phyloP scores from a whole-genome alignment of 306 rosid species.

The Argentina anserina region DNA sequence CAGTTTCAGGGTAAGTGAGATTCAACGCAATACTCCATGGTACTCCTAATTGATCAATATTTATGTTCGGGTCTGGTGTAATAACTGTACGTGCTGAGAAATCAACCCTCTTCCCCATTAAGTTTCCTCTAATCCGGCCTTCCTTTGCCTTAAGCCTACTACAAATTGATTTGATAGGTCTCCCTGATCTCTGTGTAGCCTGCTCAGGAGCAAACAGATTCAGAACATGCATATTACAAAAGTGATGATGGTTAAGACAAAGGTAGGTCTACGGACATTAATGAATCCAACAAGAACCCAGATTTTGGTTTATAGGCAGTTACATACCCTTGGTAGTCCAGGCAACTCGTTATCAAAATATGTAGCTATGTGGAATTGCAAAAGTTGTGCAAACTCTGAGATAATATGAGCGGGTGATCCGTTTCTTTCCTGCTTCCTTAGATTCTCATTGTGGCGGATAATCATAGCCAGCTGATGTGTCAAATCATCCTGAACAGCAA shows the following conservation, averaged over 20 bases:
- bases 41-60: conserved; percentile 90
- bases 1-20: conserved; percentile 97
- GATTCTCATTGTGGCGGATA: conserved; percentile 89
- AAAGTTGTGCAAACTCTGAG: conserved; percentile 91
- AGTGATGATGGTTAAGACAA: not conserved
- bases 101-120: conserved; percentile 98
- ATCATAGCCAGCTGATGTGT: conserved; percentile 99
- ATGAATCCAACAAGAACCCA: not conserved
- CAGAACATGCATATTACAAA: conserved; percentile 4
- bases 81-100: conserved; percentile 98
- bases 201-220: conserved; percentile 21
- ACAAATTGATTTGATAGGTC: conserved; percentile 96
- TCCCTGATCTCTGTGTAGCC: conserved; percentile 98
- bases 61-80: conserved; percentile 95
- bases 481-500: conserved; percentile 71
- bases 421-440: conserved; percentile 89
- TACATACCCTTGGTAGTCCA: conserved; percentile 87
- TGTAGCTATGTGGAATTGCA: conserved; percentile 96
- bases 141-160: conserved; percentile 99
- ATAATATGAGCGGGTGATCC: conserved; percentile 98
- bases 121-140: conserved; percentile 98
- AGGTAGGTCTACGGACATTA: not conserved
- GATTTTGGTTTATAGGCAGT: conserved; percentile 22
- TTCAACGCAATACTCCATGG: conserved; percentile 98
- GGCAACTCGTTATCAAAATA: conserved; percentile 96